Evolutionary conservation across 73 alveolate species (phyloP).

Genomic region (Paramecium caudatum): DNA sequence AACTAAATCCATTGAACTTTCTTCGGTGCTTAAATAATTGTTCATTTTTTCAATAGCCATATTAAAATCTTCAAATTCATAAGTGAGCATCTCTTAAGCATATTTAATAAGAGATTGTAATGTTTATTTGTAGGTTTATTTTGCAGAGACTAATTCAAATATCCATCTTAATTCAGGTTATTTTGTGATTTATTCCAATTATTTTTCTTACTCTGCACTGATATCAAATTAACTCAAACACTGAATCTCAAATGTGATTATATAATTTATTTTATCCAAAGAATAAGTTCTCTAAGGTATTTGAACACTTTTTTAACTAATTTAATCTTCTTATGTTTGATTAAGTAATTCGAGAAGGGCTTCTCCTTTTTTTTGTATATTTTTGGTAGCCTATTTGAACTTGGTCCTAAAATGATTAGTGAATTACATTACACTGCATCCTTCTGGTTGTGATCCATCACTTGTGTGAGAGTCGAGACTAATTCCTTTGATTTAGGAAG

Average conservation of each 20-base stretch:
- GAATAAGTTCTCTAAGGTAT: background rate
- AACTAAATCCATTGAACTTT: background rate
- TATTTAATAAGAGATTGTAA: background rate
- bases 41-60: background rate
- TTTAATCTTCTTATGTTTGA: background rate
- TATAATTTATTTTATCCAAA: background rate
- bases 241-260: constrained; percentile 10
- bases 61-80: background rate
- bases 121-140: background rate
- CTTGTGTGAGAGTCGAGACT: background rate
- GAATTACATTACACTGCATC: background rate
- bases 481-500: background rate
- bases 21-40: background rate
- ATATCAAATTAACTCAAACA: background rate
- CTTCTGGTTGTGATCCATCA: background rate
- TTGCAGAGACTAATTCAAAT: background rate
- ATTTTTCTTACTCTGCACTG: background rate
- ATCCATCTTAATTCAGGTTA: constrained; percentile 25
- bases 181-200: background rate
- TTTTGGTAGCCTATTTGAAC: background rate
- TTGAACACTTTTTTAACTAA: background rate
- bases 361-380: background rate
- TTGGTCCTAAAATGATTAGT: background rate
- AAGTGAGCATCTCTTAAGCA: background rate
- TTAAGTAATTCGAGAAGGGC: background rate